phyloP scores from a whole-genome alignment of 108 stramenopile genomes.

The Nannochloropsis salina region DNA sequence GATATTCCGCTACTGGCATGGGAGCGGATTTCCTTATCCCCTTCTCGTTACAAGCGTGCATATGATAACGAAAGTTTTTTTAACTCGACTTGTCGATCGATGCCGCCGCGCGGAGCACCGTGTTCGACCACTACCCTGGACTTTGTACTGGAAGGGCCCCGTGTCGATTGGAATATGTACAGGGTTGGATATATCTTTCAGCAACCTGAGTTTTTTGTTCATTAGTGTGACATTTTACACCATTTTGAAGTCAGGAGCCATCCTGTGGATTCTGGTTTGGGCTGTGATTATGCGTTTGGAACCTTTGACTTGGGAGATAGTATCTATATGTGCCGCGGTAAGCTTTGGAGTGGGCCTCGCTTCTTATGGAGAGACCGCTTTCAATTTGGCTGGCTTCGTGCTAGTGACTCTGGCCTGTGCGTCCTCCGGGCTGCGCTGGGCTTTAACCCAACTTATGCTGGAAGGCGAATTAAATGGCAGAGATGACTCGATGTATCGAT shows the following conservation, averaged over 20 bases:
- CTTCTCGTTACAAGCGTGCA: background rate
- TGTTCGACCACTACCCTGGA: background rate
- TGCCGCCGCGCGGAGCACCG: background rate
- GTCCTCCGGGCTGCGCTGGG: background rate
- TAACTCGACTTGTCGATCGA: background rate
- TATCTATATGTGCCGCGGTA: background rate
- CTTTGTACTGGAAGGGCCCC: background rate
- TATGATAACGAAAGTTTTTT: background rate
- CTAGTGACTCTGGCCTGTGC: background rate
- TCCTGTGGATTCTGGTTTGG: background rate
- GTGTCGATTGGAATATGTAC: background rate
- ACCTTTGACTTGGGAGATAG: background rate
- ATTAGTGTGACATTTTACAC: conserved; percentile 19
- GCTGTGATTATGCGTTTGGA: background rate
- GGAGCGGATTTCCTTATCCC: background rate
- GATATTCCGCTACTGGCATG: background rate
- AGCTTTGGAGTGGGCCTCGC: background rate
- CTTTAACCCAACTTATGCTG: background rate
- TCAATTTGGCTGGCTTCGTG: background rate
- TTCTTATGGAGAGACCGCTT: background rate
- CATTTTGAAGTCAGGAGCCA: conserved; percentile 21
- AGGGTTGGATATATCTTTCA: background rate
- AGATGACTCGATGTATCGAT: background rate
- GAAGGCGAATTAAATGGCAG: background rate
- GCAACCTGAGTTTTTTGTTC: background rate